Evolutionary conservation across 345 rosid species (phyloP), one percentile per base, ranked within the genome.

Genomic region (Salix caprea): DNA sequence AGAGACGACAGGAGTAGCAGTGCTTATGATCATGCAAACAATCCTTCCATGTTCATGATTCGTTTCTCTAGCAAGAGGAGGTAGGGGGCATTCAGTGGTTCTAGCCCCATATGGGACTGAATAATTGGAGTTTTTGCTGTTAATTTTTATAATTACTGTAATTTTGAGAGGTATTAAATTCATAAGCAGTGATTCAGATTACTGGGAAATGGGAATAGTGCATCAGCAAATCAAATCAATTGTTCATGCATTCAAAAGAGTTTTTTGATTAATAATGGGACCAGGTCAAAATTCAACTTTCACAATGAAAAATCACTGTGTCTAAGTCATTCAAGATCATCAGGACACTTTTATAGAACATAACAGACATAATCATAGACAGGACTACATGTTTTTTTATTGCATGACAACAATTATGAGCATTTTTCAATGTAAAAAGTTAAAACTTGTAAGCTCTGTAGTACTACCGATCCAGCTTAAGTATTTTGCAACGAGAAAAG

Each of bases 301-400:
- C 74, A 67, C 72, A 70, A 69, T 37, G 39, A 36, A 67, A 30
- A 61, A 80, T 13, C 42, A 80, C 74, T 67, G 76, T 80, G 62
- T 30, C 65, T 3, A 77, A 80, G 77, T 79, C 77, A 83, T 81
- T 78, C 40, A 69, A 76, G 58, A n/a, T 4, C 11, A n/a, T 4
- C 11, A 73, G 4, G 75, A 67, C 60, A 54, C 78, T 74, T 78
- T 50, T 54, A 72, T 68, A 66, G 61, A 77, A 86, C 82, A 58
- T 34, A 18, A 67, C 36, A 68, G 82, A 82, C 86, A 84, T 76
- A 83, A 87, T 86, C 79, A 83, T 86, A 79, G 40, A 72, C 44
- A 34, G 69, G 54, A 78, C 87, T 76, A 56, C 58, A 76, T 85
- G 91, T 81, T 81, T 72, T 83, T 26, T 24, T 23, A 28, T n/a